These are phyloP conservation scores for Casuarina glauca DNA, from an alignment of 306 rosid species.

Conservation along the genomic window DNA sequence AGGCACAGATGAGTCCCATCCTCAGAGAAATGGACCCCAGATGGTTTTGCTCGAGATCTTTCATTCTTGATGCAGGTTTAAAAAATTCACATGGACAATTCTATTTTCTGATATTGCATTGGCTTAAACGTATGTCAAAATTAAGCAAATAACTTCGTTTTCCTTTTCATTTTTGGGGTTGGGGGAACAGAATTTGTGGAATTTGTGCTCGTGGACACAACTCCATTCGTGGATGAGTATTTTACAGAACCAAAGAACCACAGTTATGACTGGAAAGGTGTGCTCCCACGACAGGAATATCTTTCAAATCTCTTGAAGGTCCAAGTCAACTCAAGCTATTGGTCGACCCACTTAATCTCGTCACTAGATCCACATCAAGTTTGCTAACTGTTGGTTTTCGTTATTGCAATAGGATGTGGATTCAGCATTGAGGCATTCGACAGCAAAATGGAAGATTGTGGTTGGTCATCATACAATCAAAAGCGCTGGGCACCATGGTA, in stretches of 20 bases:
- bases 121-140: too few relatives aligned
- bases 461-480: slow-evolving; percentile 80
- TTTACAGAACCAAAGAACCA: slow-evolving; percentile 44
- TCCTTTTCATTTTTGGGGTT: not conserved
- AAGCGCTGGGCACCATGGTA: slow-evolving; percentile 69
- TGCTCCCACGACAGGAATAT: slow-evolving; percentile 60
- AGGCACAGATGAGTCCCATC: slow-evolving; percentile 63
- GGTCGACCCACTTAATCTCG: too few relatives aligned
- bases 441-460: slow-evolving; percentile 81
- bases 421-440: slow-evolving; percentile 51
- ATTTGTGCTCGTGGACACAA: slow-evolving; percentile 83
- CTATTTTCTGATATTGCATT: too few relatives aligned
- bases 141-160: too few relatives aligned
- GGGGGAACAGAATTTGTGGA: slow-evolving; percentile 50
- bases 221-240: slow-evolving; percentile 63
- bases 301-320: slow-evolving; percentile 63
- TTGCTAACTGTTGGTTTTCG: not conserved
- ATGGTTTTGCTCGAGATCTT: slow-evolving; percentile 80
- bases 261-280: slow-evolving; percentile 72
- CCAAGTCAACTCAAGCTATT: too few relatives aligned
- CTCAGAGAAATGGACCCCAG: slow-evolving; percentile 48
- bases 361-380: too few relatives aligned
- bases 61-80: slow-evolving; percentile 51
- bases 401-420: slow-evolving; percentile 42
- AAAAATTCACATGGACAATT: not conserved